Conservation (phyloP, 2,329 filamentous ascomycete genomes). For the Trichoderma asperellum region DNA sequence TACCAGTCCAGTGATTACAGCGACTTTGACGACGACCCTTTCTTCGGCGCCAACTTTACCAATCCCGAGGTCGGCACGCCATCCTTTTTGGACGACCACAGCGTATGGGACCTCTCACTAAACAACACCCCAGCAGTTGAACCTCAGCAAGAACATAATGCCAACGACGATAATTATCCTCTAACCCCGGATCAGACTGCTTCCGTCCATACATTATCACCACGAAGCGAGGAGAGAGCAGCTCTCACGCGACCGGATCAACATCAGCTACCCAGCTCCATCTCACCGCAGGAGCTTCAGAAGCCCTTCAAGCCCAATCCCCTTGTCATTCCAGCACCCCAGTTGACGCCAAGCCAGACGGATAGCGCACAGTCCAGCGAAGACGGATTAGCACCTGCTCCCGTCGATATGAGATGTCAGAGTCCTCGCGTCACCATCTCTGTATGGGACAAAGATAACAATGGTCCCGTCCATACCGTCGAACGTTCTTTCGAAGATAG, state of each 20-base stretch:
- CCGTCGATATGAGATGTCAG: constrained; percentile 49
- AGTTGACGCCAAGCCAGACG: constrained; percentile 56
- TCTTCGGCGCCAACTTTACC: constrained; percentile 56
- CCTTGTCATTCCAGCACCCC: constrained; percentile 37
- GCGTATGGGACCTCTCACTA: constrained; percentile 25
- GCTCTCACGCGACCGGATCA: constrained; percentile 34
- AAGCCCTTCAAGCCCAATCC: constrained; percentile 44
- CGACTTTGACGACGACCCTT: constrained; percentile 54
- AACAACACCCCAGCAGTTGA: constrained; percentile 22
- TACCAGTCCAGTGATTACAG: constrained; percentile 56
- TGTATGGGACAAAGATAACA: constrained; percentile 54
- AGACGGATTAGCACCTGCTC: constrained; percentile 48
- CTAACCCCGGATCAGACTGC: constrained; percentile 58
- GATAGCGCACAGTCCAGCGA: constrained; percentile 56
- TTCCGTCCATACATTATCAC: constrained; percentile 52
- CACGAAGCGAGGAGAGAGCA: constrained; percentile 42
- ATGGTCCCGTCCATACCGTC: constrained; percentile 43
- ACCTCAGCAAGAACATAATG: constrained; percentile 26
- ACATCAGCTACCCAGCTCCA: constrained; percentile 41
- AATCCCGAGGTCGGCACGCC: constrained; percentile 47
- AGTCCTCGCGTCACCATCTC: constrained; percentile 63
- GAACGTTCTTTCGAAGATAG: constrained; percentile 48
- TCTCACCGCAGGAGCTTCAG: constrained; percentile 50
- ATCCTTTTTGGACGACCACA: constrained; percentile 49
- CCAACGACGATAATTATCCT: constrained; percentile 44